These are phyloP conservation scores for Ceratorhiza oryzae-sativae DNA, from an alignment of 1,284 basidiomycete species.

Conservation along the genomic window DNA sequence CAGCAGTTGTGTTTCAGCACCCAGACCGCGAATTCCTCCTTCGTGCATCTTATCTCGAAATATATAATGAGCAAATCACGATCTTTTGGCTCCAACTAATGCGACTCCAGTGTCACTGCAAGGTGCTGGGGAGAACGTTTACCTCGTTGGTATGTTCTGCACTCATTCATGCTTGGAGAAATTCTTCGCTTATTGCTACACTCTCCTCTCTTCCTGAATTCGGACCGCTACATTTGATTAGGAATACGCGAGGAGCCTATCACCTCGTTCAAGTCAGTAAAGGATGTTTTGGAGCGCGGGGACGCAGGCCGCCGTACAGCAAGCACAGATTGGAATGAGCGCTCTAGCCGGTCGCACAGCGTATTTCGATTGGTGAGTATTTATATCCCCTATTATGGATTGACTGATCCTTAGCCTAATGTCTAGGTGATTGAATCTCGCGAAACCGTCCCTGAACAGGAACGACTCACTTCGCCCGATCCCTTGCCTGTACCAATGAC, in stretches of 20 bases:
- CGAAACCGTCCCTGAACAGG: slow-evolving; percentile 58
- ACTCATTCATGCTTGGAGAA: neutral
- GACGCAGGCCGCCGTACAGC: slow-evolving; percentile 90
- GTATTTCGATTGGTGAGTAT: slow-evolving; percentile 81
- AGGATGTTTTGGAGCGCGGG: slow-evolving; percentile 83
- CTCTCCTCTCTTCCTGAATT: too few species aligned
- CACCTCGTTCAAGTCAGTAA: slow-evolving; percentile 85
- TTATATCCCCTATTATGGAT: neutral
- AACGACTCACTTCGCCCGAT: slow-evolving; percentile 45
- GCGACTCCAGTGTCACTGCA: slow-evolving; percentile 71
- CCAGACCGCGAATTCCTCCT: slow-evolving; percentile 90
- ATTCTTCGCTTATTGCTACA: too few species aligned
- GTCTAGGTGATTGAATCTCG: slow-evolving; percentile 67
- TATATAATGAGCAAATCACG: slow-evolving; percentile 96
- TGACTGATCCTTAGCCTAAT: neutral
- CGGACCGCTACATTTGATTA: too few species aligned
- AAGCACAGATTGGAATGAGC: slow-evolving; percentile 96
- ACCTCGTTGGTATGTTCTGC: neutral
- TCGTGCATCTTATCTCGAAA: slow-evolving; percentile 93
- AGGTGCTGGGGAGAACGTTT: slow-evolving; percentile 50
- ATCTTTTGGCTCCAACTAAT: slow-evolving; percentile 76
- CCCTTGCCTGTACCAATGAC: slow-evolving; percentile 59
- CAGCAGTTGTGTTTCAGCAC: slow-evolving; percentile 41
- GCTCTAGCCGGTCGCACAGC: slow-evolving; percentile 91
- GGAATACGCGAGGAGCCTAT: slow-evolving; percentile 89